Evolutionary conservation across 768 basidiomycete species (phyloP), one percentile per base, ranked within the genome.

Genomic region (Cyclocybe cylindracea): DNA sequence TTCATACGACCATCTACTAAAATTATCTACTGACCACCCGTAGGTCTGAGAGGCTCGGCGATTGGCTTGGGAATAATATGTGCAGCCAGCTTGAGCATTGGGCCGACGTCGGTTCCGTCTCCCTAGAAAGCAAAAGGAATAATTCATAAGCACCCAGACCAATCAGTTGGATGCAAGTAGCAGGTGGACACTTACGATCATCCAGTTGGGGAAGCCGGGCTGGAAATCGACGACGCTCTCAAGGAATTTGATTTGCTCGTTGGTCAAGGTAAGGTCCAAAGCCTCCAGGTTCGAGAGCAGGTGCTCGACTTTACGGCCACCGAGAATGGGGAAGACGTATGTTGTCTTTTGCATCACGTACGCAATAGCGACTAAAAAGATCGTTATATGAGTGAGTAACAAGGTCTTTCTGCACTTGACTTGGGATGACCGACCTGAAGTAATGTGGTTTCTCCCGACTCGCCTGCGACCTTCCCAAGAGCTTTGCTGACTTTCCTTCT

Each of bases 231-330:
- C 44, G 5, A 68, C 61, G 18, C 67, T 61, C 44, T 84, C 81
- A 9, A 84, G 55, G 37, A 66, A 70, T 34, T 68, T 63, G 37
- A 82, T 75, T 14, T 83, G 79, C 37, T 76, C 74, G 0, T 66
- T 55, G 2, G 72, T 72, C 40, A 83, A 72, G 0, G 66, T 54
- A 35, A 84, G 76, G 9, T 74, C 69, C 5, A 83, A 61, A 3
- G 80, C 79, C 57, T 82, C 73, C 14, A 83, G 49, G 57, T 83
- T 85, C 39, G 72, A 72, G 39, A 67, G 42, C 16, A 84, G 62
- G 34, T 84, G 78, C 60, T 80, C 78, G 39, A 80, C 64, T 57
- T 81, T 84, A 45, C 79, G 70, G 0, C 78, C 76, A 4, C 80
- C 79, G 24, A 82, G 62, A 50, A 82, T 69, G 0, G 79, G 79